Percentiles rank a stretch among this genome's conserved stretches.
Evolutionary conservation across 129 eudicot species (phyloP).

Genomic region (Lactuca sativa): DNA sequence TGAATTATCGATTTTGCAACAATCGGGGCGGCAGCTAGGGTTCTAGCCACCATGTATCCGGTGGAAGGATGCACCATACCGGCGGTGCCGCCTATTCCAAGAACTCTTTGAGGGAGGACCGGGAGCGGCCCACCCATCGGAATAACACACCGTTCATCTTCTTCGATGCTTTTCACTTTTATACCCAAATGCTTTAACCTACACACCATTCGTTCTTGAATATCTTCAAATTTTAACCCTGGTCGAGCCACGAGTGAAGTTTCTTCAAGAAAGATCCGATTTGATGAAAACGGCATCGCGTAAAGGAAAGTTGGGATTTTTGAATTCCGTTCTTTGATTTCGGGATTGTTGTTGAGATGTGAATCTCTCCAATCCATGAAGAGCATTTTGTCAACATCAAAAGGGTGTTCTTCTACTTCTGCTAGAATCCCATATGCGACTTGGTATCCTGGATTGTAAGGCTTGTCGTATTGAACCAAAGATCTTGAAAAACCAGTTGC

Average conservation of each 20-base stretch:
- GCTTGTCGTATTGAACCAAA: slow-evolving; percentile 89
- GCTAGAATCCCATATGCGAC: slow-evolving; percentile 97
- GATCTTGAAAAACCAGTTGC: slow-evolving; percentile 93
- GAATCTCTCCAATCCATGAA: slow-evolving; percentile 99
- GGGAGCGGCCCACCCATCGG: slow-evolving; percentile 99
- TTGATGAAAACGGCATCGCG: slow-evolving; percentile 95
- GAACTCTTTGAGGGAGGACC: slow-evolving; percentile 88
- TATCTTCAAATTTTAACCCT: slow-evolving; percentile 78
- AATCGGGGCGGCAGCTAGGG: slow-evolving; percentile 92
- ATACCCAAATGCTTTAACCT: slow-evolving; percentile 92
- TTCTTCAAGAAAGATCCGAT: slow-evolving; percentile 85
- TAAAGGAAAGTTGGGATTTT: slow-evolving; percentile 90
- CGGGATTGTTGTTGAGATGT: slow-evolving; percentile 57
- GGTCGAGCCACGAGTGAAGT: slow-evolving; percentile 99
- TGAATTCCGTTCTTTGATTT: slow-evolving; percentile 62
- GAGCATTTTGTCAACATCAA: slow-evolving; percentile 87
- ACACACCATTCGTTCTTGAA: slow-evolving; percentile 93
- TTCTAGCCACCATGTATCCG: slow-evolving; percentile 99
- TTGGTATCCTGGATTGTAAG: slow-evolving; percentile 98
- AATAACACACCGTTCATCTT: slow-evolving; percentile 88
- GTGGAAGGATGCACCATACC: slow-evolving; percentile 99
- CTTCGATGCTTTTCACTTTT: slow-evolving; percentile 86
- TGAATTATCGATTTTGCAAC: slow-evolving; percentile 83
- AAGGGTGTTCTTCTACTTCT: slow-evolving; percentile 94
- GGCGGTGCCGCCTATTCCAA: slow-evolving; percentile 98